Percentiles rank a stretch among this genome's conserved stretches.
Conservation (phyloP, 2,329 filamentous ascomycete species). For the Pestalotiopsis sp. region DNA sequence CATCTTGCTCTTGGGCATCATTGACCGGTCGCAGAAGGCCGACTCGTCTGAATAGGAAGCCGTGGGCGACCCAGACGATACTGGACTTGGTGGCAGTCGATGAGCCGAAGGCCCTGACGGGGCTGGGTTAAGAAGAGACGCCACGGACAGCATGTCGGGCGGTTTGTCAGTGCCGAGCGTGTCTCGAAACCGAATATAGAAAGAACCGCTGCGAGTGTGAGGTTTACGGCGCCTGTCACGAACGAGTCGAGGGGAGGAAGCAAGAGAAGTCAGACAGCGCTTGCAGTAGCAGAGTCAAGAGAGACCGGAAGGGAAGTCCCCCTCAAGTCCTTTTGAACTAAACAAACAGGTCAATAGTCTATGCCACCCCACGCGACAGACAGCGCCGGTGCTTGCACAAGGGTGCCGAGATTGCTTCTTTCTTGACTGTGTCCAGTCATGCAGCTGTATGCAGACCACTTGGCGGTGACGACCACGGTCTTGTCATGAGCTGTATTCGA, state of each 20-base stretch:
- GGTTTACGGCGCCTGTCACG: constrained; percentile 23
- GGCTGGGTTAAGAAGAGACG: constrained; percentile 67
- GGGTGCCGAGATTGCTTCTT: constrained; percentile 39
- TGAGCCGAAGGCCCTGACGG: constrained; percentile 45
- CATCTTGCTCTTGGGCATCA: constrained; percentile 56
- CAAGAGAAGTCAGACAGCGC: constrained; percentile 36
- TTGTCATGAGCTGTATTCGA: constrained; percentile 44
- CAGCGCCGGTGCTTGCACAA: constrained; percentile 37
- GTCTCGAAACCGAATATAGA: constrained; percentile 40
- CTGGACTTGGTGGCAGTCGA: constrained; percentile 45
- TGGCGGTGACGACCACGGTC: constrained; percentile 35
- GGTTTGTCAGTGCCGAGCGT: constrained; percentile 31
- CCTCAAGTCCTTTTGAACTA: constrained; percentile 35
- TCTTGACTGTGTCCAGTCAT: constrained; percentile 40
- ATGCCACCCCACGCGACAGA: constrained; percentile 34
- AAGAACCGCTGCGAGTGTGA: constrained; percentile 28
- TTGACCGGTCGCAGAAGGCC: constrained; percentile 28
- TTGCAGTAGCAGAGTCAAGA: constrained; percentile 31
- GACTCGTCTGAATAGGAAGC: constrained; percentile 36
- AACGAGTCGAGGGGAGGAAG: constrained; percentile 23
- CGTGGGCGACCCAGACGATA: constrained; percentile 35
- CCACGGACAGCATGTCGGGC: constrained; percentile 63
- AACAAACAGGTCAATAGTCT: constrained; percentile 39
- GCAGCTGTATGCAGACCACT: constrained; percentile 40
- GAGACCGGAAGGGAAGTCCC: constrained; percentile 25